Conservation (phyloP, 1,139 yeast species). For the Blastobotrys niveus region DNA sequence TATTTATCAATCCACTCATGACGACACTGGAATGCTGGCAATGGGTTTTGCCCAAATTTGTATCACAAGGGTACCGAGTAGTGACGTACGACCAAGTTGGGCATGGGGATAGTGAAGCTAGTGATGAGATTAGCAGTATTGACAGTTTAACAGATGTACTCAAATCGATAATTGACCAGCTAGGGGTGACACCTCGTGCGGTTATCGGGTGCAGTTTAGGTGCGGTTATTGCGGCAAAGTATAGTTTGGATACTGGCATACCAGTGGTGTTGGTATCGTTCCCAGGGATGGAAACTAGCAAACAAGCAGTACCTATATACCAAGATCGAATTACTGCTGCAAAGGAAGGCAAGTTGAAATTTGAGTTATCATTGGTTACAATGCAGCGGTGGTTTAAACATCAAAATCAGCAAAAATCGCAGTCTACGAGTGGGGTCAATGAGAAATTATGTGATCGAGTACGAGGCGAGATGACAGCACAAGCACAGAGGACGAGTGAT, state of each 20-base stretch:
- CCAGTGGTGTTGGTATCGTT: not conserved
- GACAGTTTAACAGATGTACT: not conserved
- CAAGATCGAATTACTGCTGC: slow-evolving; percentile 5
- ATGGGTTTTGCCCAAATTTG: not conserved
- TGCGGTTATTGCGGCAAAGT: slow-evolving; percentile 1
- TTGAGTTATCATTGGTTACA: slow-evolving; percentile 1
- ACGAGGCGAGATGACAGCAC: not conserved
- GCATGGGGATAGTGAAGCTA: slow-evolving; percentile 1
- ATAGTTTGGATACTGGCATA: not conserved
- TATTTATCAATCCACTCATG: slow-evolving; percentile 2
- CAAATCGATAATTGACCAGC: not conserved
- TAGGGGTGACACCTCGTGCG: not conserved
- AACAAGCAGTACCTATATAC: not conserved
- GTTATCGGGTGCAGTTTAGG: slow-evolving; percentile 5
- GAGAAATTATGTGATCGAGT: not conserved
- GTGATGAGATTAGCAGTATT: not conserved
- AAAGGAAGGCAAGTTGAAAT: not conserved
- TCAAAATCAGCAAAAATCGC: not conserved
- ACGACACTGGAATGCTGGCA: slow-evolving; percentile 3
- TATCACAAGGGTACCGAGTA: not conserved
- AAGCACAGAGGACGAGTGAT: not conserved
- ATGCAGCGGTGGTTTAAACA: slow-evolving; percentile 8
- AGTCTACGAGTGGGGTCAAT: not conserved
- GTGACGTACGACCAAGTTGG: slow-evolving; percentile 6
- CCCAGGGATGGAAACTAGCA: not conserved